Evolutionary conservation across 129 eudicot genomes (phyloP).

Genomic region (Daucus carota): DNA sequence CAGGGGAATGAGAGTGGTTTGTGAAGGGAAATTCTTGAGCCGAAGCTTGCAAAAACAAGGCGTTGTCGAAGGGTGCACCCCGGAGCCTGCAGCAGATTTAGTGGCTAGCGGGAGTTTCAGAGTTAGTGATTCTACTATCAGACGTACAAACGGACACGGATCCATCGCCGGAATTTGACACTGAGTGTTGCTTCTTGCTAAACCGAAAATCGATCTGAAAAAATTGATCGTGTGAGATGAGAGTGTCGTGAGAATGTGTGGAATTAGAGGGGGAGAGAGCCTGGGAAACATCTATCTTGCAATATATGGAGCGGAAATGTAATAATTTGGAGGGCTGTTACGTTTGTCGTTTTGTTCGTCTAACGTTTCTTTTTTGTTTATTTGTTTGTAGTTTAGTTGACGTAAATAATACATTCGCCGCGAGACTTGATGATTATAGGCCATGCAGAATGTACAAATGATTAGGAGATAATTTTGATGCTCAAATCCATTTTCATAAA

Average conservation of each 20-base stretch:
- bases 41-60: conserved; percentile 77
- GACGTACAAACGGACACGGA: conserved; percentile 91
- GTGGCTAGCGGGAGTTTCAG: conserved; percentile 55
- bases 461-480: conserved; percentile 1
- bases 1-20: conserved; percentile 64
- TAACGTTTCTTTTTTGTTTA: background rate
- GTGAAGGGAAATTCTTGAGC: conserved; percentile 52
- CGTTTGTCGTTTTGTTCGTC: conserved; percentile 20
- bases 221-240: no score
- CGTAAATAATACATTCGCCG: background rate
- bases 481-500: background rate
- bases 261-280: conserved; percentile 13
- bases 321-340: conserved; percentile 24
- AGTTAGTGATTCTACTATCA: conserved; percentile 70
- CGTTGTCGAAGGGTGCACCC: conserved; percentile 66
- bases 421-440: background rate
- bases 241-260: background rate
- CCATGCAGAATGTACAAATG: background rate
- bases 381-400: background rate
- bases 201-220: background rate
- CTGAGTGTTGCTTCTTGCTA: background rate
- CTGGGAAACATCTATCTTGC: conserved; percentile 32
- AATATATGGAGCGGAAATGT: conserved; percentile 18
- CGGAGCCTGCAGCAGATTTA: conserved; percentile 45
- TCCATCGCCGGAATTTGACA: conserved; percentile 35